A percentile compares a stretch with the other conserved stretches of the same genome.
These are phyloP conservation scores for Phytophthora citricola DNA, from an alignment of 352 stramenopile genomes.

Conservation along the genomic window DNA sequence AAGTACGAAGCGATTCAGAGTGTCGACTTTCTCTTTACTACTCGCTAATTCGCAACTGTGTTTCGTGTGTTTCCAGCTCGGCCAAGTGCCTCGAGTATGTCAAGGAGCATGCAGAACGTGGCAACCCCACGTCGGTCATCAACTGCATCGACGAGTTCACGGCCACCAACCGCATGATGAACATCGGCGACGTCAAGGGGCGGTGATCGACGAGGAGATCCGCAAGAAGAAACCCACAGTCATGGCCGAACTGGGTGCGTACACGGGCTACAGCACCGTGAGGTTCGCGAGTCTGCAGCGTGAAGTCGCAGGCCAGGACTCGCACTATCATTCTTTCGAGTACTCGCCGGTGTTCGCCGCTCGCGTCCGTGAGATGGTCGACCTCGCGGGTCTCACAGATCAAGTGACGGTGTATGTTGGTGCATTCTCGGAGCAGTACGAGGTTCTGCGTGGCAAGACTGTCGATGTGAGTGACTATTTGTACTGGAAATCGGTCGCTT, in stretches of 20 bases:
- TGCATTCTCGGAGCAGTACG: conserved; percentile 47
- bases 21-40: too few species aligned
- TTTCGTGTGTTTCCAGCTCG: conserved; percentile 17
- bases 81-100: conserved; percentile 53
- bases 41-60: too few species aligned
- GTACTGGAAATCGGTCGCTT: too few species aligned
- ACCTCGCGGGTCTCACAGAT: conserved; percentile 48
- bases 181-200: conserved; percentile 49
- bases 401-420: conserved; percentile 55
- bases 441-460: conserved; percentile 41
- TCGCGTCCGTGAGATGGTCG: conserved; percentile 55
- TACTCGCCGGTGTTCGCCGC: conserved; percentile 51
- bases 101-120: conserved; percentile 39
- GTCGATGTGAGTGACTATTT: conserved; percentile 45
- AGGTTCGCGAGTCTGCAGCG: conserved; percentile 53
- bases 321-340: conserved; percentile 62
- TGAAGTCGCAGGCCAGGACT: conserved; percentile 34
- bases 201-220: conserved; percentile 53
- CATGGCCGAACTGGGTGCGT: conserved; percentile 57
- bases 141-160: conserved; percentile 49
- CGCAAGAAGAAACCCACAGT: conserved; percentile 35
- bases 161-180: conserved; percentile 51
- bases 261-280: conserved; percentile 60
- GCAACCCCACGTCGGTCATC: conserved; percentile 43
- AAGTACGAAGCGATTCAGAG: conserved; percentile 5